These are phyloP conservation scores for Zalerion maritima DNA, from an alignment of 495 filamentous ascomycete species.

Conservation along the genomic window DNA sequence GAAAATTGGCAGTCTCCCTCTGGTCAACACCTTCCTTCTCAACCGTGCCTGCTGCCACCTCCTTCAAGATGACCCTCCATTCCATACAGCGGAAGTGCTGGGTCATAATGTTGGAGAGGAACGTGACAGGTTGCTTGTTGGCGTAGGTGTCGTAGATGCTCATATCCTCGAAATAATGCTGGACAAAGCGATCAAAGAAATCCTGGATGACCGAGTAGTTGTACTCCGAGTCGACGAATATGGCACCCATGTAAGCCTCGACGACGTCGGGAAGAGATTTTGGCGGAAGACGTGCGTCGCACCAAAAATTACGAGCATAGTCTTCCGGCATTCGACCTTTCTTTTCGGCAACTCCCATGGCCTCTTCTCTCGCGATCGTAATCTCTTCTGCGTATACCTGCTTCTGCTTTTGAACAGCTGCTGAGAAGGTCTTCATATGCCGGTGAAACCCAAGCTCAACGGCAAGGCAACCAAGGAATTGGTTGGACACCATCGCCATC, in stretches of 20 bases:
- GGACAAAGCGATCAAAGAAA: constrained; percentile 63
- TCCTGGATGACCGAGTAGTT: constrained; percentile 54
- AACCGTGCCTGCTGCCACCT: constrained; percentile 13
- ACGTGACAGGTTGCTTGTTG: constrained; percentile 64
- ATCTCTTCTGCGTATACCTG: constrained; percentile 56
- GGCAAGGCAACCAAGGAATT: constrained; percentile 72
- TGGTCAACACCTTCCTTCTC: constrained; percentile 2
- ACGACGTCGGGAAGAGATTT: constrained; percentile 83
- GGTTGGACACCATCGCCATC: constrained; percentile 98
- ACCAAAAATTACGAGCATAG: constrained; percentile 69
- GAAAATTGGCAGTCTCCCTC: constrained; percentile 13
- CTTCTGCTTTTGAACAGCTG: constrained; percentile 46
- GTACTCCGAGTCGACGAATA: constrained; percentile 85
- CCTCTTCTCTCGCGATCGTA: constrained; percentile 33
- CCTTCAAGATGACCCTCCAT: constrained; percentile 26
- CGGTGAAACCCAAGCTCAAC: constrained; percentile 63
- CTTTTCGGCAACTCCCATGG: constrained; percentile 20
- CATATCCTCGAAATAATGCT: constrained; percentile 79
- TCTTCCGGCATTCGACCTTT: constrained; percentile 29
- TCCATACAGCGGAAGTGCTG: constrained; percentile 30
- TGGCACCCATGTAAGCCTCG: constrained; percentile 77
- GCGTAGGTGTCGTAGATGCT: constrained; percentile 76
- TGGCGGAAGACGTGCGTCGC: constrained; percentile 50
- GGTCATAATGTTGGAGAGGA: constrained; percentile 27
- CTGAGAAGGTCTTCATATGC: constrained; percentile 50